Evolutionary conservation across 1,139 yeast genomes (phyloP), one percentile per base, ranked within the genome.

Genomic region (Nakaseomyces kungkrabaensis): DNA sequence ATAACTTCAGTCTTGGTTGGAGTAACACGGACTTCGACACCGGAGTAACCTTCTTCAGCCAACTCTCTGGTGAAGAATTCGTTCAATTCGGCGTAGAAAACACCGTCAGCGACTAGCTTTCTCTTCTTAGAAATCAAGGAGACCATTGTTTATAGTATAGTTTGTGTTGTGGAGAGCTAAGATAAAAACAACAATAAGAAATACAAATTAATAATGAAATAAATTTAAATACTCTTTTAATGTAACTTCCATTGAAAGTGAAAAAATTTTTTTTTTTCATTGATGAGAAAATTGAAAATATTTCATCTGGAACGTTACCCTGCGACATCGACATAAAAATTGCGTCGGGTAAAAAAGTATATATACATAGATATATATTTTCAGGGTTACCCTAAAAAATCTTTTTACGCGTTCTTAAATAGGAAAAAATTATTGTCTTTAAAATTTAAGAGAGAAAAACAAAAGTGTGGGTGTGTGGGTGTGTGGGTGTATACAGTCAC

Each of bases 11-110:
- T 89, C 82, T 86, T 89, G 79, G 92, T 78, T 76, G 97, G 95
- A 72, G 97, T 89, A 73, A 88, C 88, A 81, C 97, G 88, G 75
- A 94, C 97, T 80, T 94, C 98, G 71, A 92, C 96, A 80, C 99
- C 99, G 69, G 98, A 94, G 83, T 92, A 92, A 73, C 99, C 99
- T 79, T 92, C 97, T 80, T 92, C 98, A 69, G 98, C 96, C 73
- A 92, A 86, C 78, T 92, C 98, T 81, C 97, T 89, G 82, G 97
- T 88, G 88, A 92, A 94, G 94, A 92, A 92, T 81, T 92, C 98
- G 85, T 92, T 92, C 73, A 92, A 81, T 81, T 92, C 99, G 77
- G 99, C 99, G 95, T 85, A 92, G 84, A 92, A 88, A 72, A 92
- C 99, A 87, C 99, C 99, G 82, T 92, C 99, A 77, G 97, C 97